A percentile compares a stretch with the other conserved stretches of the same genome.
Evolutionary conservation across 2,329 filamentous ascomycete species (phyloP).

Genomic region (Ceratocystis colombiana): DNA sequence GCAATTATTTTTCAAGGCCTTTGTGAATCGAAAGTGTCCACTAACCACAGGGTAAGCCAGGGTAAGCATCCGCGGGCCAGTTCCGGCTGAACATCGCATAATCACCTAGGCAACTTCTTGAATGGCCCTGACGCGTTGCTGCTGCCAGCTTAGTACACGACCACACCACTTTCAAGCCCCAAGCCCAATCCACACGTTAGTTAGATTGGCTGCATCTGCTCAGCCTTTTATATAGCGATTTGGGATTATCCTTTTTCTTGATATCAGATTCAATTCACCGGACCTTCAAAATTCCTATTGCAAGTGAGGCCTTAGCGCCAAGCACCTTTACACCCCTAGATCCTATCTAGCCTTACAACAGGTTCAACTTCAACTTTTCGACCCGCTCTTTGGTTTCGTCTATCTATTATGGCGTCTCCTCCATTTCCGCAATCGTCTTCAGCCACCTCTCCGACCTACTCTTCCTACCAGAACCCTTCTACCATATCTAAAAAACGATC

Average conservation of each 20-base stretch:
- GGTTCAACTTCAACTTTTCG: background rate
- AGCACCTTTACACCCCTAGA: background rate
- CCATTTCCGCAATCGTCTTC: constrained; percentile 42
- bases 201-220: no score
- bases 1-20: background rate
- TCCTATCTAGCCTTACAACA: background rate
- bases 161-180: background rate
- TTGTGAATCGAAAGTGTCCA: background rate
- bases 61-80: background rate
- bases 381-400: background rate
- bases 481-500: constrained; percentile 50
- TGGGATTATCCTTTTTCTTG: background rate
- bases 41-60: background rate
- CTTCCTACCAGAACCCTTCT: constrained; percentile 41
- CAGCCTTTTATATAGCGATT: no score
- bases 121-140: background rate
- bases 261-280: background rate
- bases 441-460: constrained; percentile 47
- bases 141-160: background rate
- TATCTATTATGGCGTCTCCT: constrained; percentile 45
- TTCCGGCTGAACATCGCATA: constrained; percentile 9
- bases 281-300: background rate
- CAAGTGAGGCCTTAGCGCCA: constrained; percentile 11
- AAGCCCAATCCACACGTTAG: background rate
- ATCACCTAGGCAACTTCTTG: background rate